Base-by-base conservation (phyloP, 495 filamentous ascomycete species). In the Recurvomyces mirabilis region DNA sequence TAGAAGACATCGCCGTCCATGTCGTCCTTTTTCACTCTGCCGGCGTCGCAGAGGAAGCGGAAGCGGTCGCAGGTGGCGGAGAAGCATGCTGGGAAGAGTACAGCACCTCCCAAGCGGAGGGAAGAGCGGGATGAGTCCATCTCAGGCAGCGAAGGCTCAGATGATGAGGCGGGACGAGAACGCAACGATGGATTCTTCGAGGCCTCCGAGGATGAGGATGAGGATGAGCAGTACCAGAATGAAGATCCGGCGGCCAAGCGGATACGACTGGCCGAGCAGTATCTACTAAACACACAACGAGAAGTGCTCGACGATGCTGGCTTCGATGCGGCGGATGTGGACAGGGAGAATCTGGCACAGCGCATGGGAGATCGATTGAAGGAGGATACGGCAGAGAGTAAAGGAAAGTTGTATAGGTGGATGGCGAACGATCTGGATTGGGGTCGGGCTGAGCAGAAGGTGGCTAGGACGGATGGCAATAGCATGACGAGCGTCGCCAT, bases 251-350 rank as follows among this genome's bases (percentile, higher is more conserved):
- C 84, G 45, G 85, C 94, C 55, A 79, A 84, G 61, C 74, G 91
- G 45, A 61, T 94, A 53, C 79, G 88, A 54, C 75, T 98, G 26
- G 91, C 91, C 7, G 86, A 95, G 65, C 79, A 84, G 51, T 96
- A 96, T 61, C 70, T 98, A 34, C 82, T 93, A 14, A 94, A 93
- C 58, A 79, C 94, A 39, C 72, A 78, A 38, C 73, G 82, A 38
- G 87, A 95, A 58, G 82, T 93, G 20, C 76, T 60, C 17, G 52
- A 82, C 39, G 79, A 81, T 57, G 72, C 68, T 38, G 91, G 84
- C 4, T 96, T 94, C 54, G 86, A 98, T 65, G 91, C 91, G 3
- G 87, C 79, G 47, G 80, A 95, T 15, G 84, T 98, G 33, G 91
- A 96, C 63, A 70, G 79, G 32, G 87, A 96, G 53, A 69, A 94